Evolutionary conservation across 352 stramenopile species (phyloP).

Genomic region (Blastocystis sp.): DNA sequence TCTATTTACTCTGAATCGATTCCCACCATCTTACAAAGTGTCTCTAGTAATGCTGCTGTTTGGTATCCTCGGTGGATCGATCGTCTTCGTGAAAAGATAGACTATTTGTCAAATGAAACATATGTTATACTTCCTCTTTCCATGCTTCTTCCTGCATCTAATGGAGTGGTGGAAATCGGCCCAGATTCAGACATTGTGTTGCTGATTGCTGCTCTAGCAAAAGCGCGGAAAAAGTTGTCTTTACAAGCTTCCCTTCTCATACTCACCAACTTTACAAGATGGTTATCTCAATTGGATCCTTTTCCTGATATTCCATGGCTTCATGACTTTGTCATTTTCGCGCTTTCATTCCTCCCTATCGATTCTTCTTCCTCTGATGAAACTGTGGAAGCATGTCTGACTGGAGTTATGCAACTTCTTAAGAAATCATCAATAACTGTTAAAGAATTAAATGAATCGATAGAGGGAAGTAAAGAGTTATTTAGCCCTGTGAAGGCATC

Average conservation of each 20-base stretch:
- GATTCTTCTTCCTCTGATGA: neutral
- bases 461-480: neutral
- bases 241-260: neutral
- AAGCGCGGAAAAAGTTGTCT: neutral
- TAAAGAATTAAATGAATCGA: neutral
- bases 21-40: neutral
- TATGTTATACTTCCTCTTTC: neutral
- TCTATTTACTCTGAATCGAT: neutral
- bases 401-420: neutral
- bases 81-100: neutral
- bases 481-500: neutral
- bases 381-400: neutral
- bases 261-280: neutral
- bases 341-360: neutral
- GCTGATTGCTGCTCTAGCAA: neutral
- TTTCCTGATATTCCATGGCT: neutral
- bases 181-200: neutral
- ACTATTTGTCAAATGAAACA: neutral
- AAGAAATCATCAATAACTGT: neutral
- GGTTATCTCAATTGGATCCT: neutral
- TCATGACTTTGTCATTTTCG: neutral
- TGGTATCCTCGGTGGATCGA: neutral
- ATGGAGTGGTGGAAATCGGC: neutral
- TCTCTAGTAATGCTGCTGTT: neutral
- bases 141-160: neutral